These are phyloP conservation scores for Pseudocercospora musae DNA, from an alignment of 2,329 filamentous ascomycete genomes.

Conservation along the genomic window DNA sequence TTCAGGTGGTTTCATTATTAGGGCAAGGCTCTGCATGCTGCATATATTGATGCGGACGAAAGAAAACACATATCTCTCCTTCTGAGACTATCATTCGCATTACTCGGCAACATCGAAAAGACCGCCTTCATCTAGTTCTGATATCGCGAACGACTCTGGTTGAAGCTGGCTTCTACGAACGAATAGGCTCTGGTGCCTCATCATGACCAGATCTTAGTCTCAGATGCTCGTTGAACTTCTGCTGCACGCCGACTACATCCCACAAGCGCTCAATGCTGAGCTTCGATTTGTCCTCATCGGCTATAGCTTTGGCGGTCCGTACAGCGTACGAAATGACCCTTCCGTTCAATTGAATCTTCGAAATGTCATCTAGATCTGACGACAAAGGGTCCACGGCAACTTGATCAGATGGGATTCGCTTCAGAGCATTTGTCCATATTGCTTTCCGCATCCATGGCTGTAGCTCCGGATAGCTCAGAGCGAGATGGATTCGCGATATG, in stretches of 20 bases:
- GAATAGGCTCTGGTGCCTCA: neutral
- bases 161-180: neutral
- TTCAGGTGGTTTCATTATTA: neutral
- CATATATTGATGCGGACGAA: too few species aligned
- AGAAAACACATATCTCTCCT: neutral
- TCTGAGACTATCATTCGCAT: neutral
- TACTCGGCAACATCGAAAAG: neutral
- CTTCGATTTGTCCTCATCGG: conserved; percentile 35
- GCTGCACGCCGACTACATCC: conserved; percentile 7
- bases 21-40: neutral
- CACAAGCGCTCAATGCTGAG: neutral
- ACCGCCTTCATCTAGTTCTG: neutral
- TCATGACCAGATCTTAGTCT: neutral
- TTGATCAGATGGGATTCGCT: neutral
- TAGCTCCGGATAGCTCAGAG: conserved; percentile 71
- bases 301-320: conserved; percentile 75
- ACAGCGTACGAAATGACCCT: conserved; percentile 84
- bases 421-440: conserved; percentile 59
- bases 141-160: neutral
- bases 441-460: conserved; percentile 64
- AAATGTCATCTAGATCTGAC: conserved; percentile 41
- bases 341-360: conserved; percentile 65
- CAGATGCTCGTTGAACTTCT: conserved; percentile 8
- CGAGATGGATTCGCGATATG: conserved; percentile 79
- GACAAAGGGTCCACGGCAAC: neutral